Percentiles rank a stretch among this genome's conserved stretches.
These are phyloP conservation scores for Plectranthus barbatus DNA, from an alignment of 257 asterid genomes.

Conservation along the genomic window DNA sequence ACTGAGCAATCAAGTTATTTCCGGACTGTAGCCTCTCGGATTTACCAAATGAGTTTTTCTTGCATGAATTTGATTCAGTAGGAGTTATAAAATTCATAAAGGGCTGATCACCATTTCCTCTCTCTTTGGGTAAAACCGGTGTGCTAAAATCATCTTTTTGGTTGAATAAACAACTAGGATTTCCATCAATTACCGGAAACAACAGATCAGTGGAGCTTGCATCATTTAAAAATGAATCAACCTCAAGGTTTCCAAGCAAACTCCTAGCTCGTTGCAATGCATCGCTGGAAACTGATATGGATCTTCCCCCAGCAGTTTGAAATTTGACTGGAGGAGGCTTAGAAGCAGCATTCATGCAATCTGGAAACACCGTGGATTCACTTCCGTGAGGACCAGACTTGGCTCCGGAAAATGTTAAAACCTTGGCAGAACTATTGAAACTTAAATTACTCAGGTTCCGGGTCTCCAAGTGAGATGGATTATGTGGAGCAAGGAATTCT, in stretches of 20 bases:
- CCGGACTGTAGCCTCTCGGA: slow-evolving; percentile 38
- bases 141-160: slow-evolving; percentile 36
- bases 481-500: slow-evolving; percentile 19
- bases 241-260: slow-evolving; percentile 73
- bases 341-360: slow-evolving; percentile 25
- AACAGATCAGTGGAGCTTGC: slow-evolving; percentile 29
- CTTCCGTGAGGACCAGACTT: slow-evolving; percentile 19
- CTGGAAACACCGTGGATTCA: slow-evolving; percentile 28
- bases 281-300: slow-evolving; percentile 77
- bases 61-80: slow-evolving; percentile 35
- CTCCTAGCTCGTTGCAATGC: slow-evolving; percentile 83
- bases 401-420: slow-evolving; percentile 23
- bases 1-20: slow-evolving; percentile 73
- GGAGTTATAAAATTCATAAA: slow-evolving; percentile 62
- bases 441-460: slow-evolving; percentile 13
- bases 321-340: slow-evolving; percentile 70
- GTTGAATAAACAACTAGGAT: slow-evolving; percentile 16
- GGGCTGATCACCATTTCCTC: slow-evolving; percentile 23
- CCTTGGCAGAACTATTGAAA: slow-evolving; percentile 25
- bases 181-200: slow-evolving; percentile 28
- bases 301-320: slow-evolving; percentile 96
- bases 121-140: slow-evolving; percentile 32
- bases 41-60: slow-evolving; percentile 27
- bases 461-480: slow-evolving; percentile 22
- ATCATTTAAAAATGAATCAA: slow-evolving; percentile 39